Base-by-base conservation (phyloP, 805 yeast species). In the Metschnikowia dekortorum region DNA sequence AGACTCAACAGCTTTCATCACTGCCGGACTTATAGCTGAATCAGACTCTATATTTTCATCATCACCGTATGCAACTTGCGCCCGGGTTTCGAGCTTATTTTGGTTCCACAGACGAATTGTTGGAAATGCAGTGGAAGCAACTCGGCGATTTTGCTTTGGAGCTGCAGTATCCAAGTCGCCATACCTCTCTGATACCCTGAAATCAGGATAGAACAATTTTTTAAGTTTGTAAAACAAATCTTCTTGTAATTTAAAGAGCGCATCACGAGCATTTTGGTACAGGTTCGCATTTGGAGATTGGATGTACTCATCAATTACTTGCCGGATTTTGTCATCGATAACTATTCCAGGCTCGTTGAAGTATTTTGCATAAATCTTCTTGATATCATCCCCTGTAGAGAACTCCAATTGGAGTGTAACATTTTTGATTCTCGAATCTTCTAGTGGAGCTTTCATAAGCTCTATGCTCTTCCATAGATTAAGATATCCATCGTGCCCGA, bases 401-500 rank as follows among this genome's bases (percentile, higher is more conserved):
- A 76, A 67, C 49, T 75, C 80, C 11, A 71, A 58, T 1, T 72
- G 68, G 5, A 74, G 52, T 0, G 72, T 59, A 52, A 77, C 61
- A 36, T 57, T 65, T 44, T 64, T 48, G 5, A 61, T 49, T 26
- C 60, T 49, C 22, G 61, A 39, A 50, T 79, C 86, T 53, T 83
- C 88, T 14, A 90, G 64, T 0, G 97, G 96, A 44, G 86, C 86
- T 57, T 82, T 81, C 36, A 88, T 75, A 0, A 78, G 73, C 53
- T 88, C 86, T 2, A 89, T 84, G 2, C 80, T 76, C 4, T 78
- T 62, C 89, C 90, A 87, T 53, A 81, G 82, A 40, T 83, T 83
- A 4, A 89, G 60, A 13, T 45, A 52, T 1, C 40, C 44, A 22
- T 57, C 61, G 16, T 49, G 48, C 16, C 54, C 49, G 9, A 14